Evolutionary conservation across 2,329 filamentous ascomycete genomes (phyloP).

Genomic region (Cryphonectria radicalis): DNA sequence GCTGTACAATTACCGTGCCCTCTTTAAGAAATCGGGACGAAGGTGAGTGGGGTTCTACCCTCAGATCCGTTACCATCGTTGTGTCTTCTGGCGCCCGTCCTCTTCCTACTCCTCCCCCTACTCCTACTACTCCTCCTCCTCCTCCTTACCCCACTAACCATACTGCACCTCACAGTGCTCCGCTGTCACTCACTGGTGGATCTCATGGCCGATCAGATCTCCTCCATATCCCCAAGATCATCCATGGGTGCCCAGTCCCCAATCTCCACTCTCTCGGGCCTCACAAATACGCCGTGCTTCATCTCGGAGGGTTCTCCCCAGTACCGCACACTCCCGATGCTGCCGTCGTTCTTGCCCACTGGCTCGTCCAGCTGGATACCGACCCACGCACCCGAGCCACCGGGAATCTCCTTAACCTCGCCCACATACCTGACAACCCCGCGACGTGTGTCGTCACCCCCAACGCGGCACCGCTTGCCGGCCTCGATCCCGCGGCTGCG

Average conservation of each 20-base stretch:
- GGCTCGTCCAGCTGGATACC: constrained; percentile 79
- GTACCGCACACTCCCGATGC: constrained; percentile 67
- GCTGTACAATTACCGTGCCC: constrained; percentile 6
- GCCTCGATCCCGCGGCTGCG: constrained; percentile 67
- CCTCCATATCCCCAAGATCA: constrained; percentile 78
- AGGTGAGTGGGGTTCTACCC: not conserved
- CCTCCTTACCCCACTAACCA: not conserved
- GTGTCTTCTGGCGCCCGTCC: not conserved
- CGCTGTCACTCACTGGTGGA: not conserved
- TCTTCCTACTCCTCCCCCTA: not conserved
- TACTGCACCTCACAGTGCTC: not conserved
- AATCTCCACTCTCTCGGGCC: constrained; percentile 76
- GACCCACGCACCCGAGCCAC: constrained; percentile 69
- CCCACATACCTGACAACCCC: constrained; percentile 75
- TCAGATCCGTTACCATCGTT: not conserved
- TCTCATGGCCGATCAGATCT: constrained; percentile 55
- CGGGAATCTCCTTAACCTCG: constrained; percentile 73
- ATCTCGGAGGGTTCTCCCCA: constrained; percentile 67
- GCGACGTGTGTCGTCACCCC: constrained; percentile 69
- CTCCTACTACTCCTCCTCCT: not conserved
- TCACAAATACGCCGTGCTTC: constrained; percentile 79
- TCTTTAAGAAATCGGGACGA: constrained; percentile 16
- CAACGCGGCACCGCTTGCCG: constrained; percentile 67
- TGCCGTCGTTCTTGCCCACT: constrained; percentile 79
- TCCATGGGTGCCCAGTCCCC: constrained; percentile 74